Percentiles rank a stretch among this genome's conserved stretches.
Conservation (phyloP, 306 rosid species). For the Quercus rubra region DNA sequence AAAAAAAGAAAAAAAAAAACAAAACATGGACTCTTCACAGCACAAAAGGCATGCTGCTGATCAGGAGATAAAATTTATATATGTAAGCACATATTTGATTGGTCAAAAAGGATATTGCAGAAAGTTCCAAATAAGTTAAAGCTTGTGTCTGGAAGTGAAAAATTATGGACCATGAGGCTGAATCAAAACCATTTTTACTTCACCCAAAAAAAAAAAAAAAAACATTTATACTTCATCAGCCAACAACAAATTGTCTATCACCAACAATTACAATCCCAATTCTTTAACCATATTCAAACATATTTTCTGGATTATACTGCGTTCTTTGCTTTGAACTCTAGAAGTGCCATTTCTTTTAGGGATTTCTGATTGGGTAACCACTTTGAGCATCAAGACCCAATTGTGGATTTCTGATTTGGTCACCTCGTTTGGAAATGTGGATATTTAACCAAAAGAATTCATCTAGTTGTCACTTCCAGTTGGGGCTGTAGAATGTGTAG, state of each 20-base stretch:
- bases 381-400: constrained; percentile 35
- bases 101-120: background rate
- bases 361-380: background rate
- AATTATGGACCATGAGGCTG: background rate
- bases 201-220: no score
- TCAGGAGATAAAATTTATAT: no score
- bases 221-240: constrained; percentile 8
- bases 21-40: no score
- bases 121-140: background rate
- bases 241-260: constrained; percentile 24
- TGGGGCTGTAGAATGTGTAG: constrained; percentile 27
- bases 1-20: no score
- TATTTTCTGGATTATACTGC: background rate
- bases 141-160: background rate
- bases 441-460: constrained; percentile 11
- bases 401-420: constrained; percentile 28
- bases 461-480: constrained; percentile 25
- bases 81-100: background rate
- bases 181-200: background rate
- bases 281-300: background rate
- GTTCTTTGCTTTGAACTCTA: constrained; percentile 29
- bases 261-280: constrained; percentile 8
- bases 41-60: no score
- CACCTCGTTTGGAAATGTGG: constrained; percentile 24
- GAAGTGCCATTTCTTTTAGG: background rate